These are phyloP conservation scores for Spathaspora girioi DNA, from an alignment of 805 yeast genomes.

Conservation along the genomic window DNA sequence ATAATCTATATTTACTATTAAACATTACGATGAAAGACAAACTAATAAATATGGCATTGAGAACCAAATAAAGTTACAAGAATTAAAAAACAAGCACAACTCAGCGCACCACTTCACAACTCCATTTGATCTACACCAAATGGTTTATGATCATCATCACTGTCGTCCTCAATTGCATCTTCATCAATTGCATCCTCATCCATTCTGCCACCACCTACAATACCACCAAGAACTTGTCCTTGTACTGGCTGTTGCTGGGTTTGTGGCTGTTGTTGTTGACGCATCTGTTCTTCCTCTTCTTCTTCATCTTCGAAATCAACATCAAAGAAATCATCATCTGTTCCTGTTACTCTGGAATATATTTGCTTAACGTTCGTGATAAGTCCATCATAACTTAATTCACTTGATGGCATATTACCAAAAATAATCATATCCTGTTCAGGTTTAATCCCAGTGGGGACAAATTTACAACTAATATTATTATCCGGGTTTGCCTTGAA, in stretches of 20 bases:
- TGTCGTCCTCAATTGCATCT: constrained; percentile 32
- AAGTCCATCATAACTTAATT: constrained; percentile 87
- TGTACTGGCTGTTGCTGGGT: not conserved
- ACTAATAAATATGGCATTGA: not conserved
- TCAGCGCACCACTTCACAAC: constrained; percentile 14
- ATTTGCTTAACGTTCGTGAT: constrained; percentile 75
- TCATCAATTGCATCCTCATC: constrained; percentile 34
- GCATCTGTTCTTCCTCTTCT: constrained; percentile 34
- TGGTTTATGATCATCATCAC: constrained; percentile 36
- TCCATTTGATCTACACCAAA: constrained; percentile 45
- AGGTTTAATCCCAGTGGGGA: constrained; percentile 31
- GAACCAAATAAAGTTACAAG: not conserved
- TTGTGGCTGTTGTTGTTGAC: constrained; percentile 3
- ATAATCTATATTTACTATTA: not conserved
- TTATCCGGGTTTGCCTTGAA: constrained; percentile 26
- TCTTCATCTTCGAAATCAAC: constrained; percentile 96
- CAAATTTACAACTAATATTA: constrained; percentile 19
- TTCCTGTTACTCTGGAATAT: constrained; percentile 79
- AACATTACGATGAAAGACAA: not conserved
- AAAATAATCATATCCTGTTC: constrained; percentile 38
- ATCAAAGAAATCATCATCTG: constrained; percentile 94
- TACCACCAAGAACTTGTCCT: constrained; percentile 12
- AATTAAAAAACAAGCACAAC: not conserved
- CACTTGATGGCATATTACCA: constrained; percentile 71
- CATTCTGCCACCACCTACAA: constrained; percentile 10